These are phyloP conservation scores for Mycosphaerella arachidis DNA, from an alignment of 2,329 filamentous ascomycete species.

Conservation along the genomic window DNA sequence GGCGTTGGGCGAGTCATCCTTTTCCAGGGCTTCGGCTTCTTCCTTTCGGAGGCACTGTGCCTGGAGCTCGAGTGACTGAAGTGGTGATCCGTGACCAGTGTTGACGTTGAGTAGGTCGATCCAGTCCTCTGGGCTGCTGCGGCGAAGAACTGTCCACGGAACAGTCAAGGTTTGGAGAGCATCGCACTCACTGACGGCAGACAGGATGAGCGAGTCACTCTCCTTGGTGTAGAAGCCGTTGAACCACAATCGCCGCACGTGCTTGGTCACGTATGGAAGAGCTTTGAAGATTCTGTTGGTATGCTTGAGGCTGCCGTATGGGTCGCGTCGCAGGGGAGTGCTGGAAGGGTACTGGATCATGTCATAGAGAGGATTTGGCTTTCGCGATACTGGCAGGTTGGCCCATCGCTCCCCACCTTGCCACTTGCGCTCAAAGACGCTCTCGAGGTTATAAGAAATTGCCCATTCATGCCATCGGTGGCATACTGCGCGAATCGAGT, in stretches of 20 bases:
- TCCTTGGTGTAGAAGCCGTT: constrained; percentile 51
- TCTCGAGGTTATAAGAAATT: constrained; percentile 47
- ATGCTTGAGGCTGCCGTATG: constrained; percentile 46
- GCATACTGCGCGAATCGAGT: constrained; percentile 47
- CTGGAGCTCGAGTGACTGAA: constrained; percentile 50
- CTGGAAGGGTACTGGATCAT: constrained; percentile 44
- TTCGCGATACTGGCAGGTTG: constrained; percentile 42
- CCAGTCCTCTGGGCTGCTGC: constrained; percentile 47
- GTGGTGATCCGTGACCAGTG: constrained; percentile 35
- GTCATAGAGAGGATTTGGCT: constrained; percentile 44
- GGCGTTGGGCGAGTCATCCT: constrained; percentile 34
- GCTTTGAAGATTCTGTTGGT: constrained; percentile 45
- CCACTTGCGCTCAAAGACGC: constrained; percentile 51
- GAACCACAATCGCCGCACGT: constrained; percentile 53
- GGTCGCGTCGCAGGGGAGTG: constrained; percentile 50
- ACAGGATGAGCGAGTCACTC: constrained; percentile 48
- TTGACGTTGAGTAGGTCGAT: constrained; percentile 43
- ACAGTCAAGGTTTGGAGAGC: constrained; percentile 47
- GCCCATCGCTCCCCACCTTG: constrained; percentile 51
- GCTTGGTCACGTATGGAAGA: constrained; percentile 43
- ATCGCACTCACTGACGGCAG: constrained; percentile 44
- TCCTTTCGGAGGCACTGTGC: constrained; percentile 47
- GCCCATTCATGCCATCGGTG: constrained; percentile 52
- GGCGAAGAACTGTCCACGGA: constrained; percentile 51
- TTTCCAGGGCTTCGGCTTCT: constrained; percentile 41